Evolutionary conservation across 805 yeast species (phyloP).

Genomic region (Wickerhamomyces sydowiorum): DNA sequence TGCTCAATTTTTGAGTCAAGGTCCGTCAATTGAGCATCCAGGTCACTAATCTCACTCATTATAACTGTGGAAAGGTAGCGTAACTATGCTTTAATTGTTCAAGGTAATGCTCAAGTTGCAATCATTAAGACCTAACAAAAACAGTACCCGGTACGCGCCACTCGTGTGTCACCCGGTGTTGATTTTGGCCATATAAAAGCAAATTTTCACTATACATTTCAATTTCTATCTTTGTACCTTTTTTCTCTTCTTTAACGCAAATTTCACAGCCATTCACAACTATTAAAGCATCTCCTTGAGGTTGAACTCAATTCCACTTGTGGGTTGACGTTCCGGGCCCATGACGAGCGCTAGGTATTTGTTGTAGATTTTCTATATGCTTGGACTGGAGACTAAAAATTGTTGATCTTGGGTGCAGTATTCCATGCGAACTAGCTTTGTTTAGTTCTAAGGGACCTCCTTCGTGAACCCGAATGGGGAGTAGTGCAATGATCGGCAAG

Average conservation of each 20-base stretch:
- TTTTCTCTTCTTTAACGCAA: slow-evolving; percentile 39
- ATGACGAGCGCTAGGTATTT: slow-evolving; percentile 57
- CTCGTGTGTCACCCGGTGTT: too few relatives aligned
- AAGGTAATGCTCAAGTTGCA: too few relatives aligned
- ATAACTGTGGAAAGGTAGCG: too few relatives aligned
- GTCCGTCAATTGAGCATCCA: background rate
- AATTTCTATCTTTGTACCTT: background rate
- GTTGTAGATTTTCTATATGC: slow-evolving; percentile 24
- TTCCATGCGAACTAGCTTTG: slow-evolving; percentile 45
- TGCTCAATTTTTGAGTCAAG: background rate
- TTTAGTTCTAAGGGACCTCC: slow-evolving; percentile 58
- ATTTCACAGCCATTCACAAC: slow-evolving; percentile 59
- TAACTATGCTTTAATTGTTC: too few relatives aligned
- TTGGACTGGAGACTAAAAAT: slow-evolving; percentile 57
- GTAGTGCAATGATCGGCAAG: slow-evolving; percentile 44
- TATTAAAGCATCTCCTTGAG: slow-evolving; percentile 61
- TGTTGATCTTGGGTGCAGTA: slow-evolving; percentile 73
- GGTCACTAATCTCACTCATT: background rate
- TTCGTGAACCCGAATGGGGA: slow-evolving; percentile 75
- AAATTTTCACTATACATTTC: background rate
- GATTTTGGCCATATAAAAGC: background rate
- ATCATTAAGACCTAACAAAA: too few relatives aligned
- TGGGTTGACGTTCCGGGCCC: slow-evolving; percentile 37
- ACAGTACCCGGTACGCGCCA: too few relatives aligned
- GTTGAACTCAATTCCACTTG: slow-evolving; percentile 56